These are phyloP conservation scores for Phalaenopsis equestris DNA, from an alignment of 106 monocot genomes.

Conservation along the genomic window DNA sequence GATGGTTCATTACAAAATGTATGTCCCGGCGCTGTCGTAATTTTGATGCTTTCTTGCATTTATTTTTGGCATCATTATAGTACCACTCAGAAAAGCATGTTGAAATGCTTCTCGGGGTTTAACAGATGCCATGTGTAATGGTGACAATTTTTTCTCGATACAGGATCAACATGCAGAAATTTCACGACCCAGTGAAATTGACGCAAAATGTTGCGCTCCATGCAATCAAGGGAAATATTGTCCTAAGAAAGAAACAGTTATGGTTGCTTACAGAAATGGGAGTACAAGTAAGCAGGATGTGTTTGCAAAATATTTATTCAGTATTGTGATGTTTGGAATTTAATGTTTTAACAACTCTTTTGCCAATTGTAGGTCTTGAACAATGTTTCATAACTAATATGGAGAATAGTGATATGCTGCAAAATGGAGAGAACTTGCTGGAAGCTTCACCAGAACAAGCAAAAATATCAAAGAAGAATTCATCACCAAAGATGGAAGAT, in stretches of 20 bases:
- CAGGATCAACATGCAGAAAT: not conserved
- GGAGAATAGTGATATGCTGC: not conserved
- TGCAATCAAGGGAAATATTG: not conserved
- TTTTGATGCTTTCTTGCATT: not conserved
- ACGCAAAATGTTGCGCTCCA: slow-evolving; percentile 6
- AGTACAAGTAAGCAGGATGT: slow-evolving; percentile 4
- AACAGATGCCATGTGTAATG: not conserved
- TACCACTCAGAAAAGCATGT: not conserved
- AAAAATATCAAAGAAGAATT: slow-evolving; percentile 6
- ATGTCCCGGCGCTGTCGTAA: not conserved
- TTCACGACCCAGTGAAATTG: not conserved
- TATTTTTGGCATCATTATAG: not conserved
- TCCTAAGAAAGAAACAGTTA: not conserved
- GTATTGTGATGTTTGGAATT: not conserved
- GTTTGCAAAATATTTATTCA: not conserved
- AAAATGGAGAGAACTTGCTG: not conserved
- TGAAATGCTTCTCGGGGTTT: not conserved
- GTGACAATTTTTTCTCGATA: not conserved
- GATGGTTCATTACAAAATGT: slow-evolving; percentile 5
- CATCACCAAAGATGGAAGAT: slow-evolving; percentile 7
- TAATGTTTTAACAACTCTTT: not conserved
- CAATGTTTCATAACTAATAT: slow-evolving; percentile 5
- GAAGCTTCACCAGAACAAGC: slow-evolving; percentile 2
- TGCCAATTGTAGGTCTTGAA: slow-evolving; percentile 8
- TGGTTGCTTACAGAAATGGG: not conserved